Evolutionary conservation across 1,139 yeast species (phyloP).

Genomic region (Candida smagusa): DNA sequence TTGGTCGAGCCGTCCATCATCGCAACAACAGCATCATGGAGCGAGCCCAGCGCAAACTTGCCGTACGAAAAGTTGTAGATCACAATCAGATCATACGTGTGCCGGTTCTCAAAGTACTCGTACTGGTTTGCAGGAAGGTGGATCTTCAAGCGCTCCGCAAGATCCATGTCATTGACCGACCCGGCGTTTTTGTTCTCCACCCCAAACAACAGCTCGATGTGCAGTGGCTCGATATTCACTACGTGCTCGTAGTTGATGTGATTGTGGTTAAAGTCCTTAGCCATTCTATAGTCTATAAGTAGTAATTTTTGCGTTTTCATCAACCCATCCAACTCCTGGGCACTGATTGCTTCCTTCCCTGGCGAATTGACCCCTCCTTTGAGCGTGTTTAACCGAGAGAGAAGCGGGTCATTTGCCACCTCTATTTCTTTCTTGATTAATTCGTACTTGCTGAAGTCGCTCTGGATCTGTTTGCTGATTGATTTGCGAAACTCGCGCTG

Average conservation of each 20-base stretch:
- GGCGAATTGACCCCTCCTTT: conserved; percentile 12
- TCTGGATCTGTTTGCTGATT: conserved; percentile 22
- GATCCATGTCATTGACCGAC: conserved; percentile 50
- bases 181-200: conserved; percentile 24
- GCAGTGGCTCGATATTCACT: conserved; percentile 71
- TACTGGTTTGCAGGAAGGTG: conserved; percentile 55
- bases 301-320: conserved; percentile 26
- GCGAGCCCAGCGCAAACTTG: conserved; percentile 10
- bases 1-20: conserved; percentile 25
- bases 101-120: conserved; percentile 47
- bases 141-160: conserved; percentile 55
- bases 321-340: conserved; percentile 21
- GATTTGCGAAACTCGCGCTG: conserved; percentile 18
- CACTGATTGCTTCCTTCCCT: conserved; percentile 24
- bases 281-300: conserved; percentile 64
- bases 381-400: conserved; percentile 14
- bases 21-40: conserved; percentile 22
- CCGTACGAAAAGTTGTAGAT: conserved; percentile 51
- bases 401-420: conserved; percentile 11
- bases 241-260: conserved; percentile 57
- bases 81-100: conserved; percentile 57
- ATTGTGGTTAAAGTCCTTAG: conserved; percentile 52
- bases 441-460: conserved; percentile 14
- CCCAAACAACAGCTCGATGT: conserved; percentile 22
- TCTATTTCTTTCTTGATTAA: conserved; percentile 7